phyloP scores from a whole-genome alignment of 2,329 filamentous ascomycete species.

The Paecilomyces variotii region DNA sequence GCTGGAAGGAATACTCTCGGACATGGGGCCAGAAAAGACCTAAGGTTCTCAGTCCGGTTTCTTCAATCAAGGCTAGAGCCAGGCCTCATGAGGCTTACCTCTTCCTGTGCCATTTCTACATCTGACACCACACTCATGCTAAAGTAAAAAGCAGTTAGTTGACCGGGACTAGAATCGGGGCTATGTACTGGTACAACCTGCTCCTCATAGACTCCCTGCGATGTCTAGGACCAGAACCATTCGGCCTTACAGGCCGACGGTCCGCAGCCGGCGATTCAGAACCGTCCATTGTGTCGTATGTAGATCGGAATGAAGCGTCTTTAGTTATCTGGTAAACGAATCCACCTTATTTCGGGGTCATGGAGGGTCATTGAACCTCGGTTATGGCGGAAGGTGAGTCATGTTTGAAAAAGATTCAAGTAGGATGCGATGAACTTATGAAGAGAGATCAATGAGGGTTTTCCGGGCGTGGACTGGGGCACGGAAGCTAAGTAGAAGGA shows the following conservation, averaged over 20 bases:
- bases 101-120: conserved; percentile 97
- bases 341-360: neutral
- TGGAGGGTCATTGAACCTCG: neutral
- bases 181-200: conserved; percentile 21
- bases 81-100: conserved; percentile 48
- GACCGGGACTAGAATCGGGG: neutral
- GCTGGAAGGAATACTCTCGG: conserved; percentile 92
- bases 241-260: conserved; percentile 13
- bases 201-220: conserved; percentile 33
- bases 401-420: neutral
- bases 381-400: neutral
- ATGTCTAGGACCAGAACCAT: conserved; percentile 13
- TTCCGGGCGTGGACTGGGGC: neutral
- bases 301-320: neutral
- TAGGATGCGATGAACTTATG: neutral
- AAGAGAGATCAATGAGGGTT: neutral
- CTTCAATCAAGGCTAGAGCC: neutral
- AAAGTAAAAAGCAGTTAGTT: neutral
- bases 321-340: neutral
- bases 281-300: conserved; percentile 19
- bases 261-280: conserved; percentile 17
- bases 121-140: conserved; percentile 76
- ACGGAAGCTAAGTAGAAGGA: neutral
- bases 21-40: conserved; percentile 85
- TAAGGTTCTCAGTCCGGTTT: conserved; percentile 15